Evolutionary conservation across 176 grass and related monocot species (phyloP).

Genomic region (barley (Hordeum vulgare)): DNA sequence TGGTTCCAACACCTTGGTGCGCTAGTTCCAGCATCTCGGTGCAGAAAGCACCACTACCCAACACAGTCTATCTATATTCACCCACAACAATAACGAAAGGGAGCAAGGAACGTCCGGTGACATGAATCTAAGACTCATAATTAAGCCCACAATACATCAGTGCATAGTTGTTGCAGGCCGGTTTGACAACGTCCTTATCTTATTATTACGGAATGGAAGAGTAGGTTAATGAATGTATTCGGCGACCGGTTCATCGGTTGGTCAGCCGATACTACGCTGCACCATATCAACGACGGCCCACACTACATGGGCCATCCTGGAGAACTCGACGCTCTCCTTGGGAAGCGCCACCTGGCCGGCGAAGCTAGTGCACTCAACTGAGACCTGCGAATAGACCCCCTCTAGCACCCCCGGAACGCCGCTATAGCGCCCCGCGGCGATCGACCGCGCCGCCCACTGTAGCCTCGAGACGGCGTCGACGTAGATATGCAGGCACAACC

Average conservation of each 20-base stretch:
- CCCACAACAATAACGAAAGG: no score
- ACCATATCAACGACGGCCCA: constrained; percentile 6
- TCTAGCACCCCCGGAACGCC: background rate
- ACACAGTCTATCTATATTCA: no score
- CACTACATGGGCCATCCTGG: background rate
- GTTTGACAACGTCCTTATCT: background rate
- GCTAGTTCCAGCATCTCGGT: no score
- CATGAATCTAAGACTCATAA: no score
- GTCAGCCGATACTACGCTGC: background rate
- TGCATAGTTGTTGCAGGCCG: no score
- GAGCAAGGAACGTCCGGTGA: no score
- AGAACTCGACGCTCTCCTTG: background rate
- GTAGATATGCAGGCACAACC: constrained; percentile 29
- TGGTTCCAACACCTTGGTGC: no score
- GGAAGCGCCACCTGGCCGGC: background rate
- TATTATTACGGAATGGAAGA: background rate
- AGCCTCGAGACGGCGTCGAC: background rate
- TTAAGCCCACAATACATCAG: no score
- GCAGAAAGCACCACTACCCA: no score
- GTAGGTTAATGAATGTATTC: background rate
- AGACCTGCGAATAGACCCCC: background rate
- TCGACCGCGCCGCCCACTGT: background rate
- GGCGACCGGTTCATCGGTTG: no score
- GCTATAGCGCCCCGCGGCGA: background rate
- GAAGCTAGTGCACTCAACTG: background rate